Conservation (phyloP, 371 early-diverging fungal species). For the Zopfochytrium polystomum region DNA sequence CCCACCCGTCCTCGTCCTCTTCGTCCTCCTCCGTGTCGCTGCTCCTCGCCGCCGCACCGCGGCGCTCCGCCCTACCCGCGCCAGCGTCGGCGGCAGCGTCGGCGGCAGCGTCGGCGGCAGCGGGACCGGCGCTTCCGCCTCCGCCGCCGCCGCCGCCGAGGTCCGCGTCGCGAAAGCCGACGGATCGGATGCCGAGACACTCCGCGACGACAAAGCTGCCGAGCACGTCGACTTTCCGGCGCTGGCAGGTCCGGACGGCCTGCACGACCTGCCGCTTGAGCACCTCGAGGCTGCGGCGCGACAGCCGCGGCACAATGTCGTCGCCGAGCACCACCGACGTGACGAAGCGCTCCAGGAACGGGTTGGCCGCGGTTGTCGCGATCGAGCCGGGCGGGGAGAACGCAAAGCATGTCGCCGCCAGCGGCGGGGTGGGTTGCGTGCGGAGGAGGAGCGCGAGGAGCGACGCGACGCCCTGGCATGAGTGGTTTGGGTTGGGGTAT, state of each 20-base stretch:
- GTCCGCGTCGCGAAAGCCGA: slow-evolving; percentile 5
- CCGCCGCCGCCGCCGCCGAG: slow-evolving; percentile 8
- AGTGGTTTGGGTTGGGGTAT: too few species aligned
- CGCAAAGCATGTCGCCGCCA: slow-evolving; percentile 23
- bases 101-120: background rate
- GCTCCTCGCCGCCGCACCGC: background rate
- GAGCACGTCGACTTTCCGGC: slow-evolving; percentile 33
- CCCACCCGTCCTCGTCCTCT: slow-evolving; percentile 4
- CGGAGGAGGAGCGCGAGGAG: slow-evolving; percentile 34
- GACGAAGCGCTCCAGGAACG: slow-evolving; percentile 36
- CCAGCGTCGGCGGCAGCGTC: slow-evolving; percentile 13
- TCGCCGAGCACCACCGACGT: slow-evolving; percentile 41
- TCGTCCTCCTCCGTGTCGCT: slow-evolving; percentile 3
- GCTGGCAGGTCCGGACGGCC: slow-evolving; percentile 23
- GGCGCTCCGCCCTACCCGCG: slow-evolving; percentile 3
- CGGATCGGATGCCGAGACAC: slow-evolving; percentile 9
- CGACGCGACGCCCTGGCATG: slow-evolving; percentile 41
- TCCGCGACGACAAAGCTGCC: slow-evolving; percentile 26
- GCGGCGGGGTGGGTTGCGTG: slow-evolving; percentile 4
- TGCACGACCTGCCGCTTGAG: slow-evolving; percentile 32
- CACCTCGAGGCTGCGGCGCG: slow-evolving; percentile 32
- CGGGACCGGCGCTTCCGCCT: background rate
- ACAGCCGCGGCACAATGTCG: slow-evolving; percentile 42
- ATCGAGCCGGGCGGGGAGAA: slow-evolving; percentile 45
- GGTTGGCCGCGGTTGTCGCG: slow-evolving; percentile 26